phyloP scores from a whole-genome alignment of 306 rosid species.

The Cucurbita maxima region DNA sequence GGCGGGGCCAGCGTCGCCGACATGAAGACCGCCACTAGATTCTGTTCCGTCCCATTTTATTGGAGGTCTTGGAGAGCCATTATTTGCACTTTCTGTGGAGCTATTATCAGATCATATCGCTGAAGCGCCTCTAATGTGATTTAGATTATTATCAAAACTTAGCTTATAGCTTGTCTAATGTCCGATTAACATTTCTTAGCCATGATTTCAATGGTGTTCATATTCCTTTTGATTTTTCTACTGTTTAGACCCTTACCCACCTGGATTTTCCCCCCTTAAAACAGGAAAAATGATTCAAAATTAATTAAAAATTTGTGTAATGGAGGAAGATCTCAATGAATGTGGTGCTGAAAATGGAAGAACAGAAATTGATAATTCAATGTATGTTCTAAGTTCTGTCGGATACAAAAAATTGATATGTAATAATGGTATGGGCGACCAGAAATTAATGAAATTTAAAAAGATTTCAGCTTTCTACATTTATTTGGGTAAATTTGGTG shows the following conservation, averaged over 20 bases:
- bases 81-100: conserved; percentile 69
- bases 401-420: neutral
- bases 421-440: neutral
- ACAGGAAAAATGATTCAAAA: neutral
- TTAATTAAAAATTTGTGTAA: no score
- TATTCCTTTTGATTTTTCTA: neutral
- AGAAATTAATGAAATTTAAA: neutral
- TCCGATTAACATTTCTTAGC: neutral
- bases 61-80: conserved; percentile 70
- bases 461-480: neutral
- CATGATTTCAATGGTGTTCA: neutral
- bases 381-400: neutral
- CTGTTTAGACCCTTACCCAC: neutral
- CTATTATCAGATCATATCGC: conserved; percentile 45
- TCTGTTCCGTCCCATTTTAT: conserved; percentile 67
- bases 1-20: conserved; percentile 87
- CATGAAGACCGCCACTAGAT: conserved; percentile 70
- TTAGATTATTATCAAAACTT: no score
- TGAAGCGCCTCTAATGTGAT: neutral
- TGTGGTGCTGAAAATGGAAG: neutral
- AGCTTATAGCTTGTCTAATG: no score
- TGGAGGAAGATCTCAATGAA: neutral
- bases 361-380: neutral
- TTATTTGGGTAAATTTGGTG: neutral
- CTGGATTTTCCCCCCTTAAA: neutral